phyloP scores from a whole-genome alignment of 2,329 filamentous ascomycete species.

The Ophiostoma novo-ulmi region DNA sequence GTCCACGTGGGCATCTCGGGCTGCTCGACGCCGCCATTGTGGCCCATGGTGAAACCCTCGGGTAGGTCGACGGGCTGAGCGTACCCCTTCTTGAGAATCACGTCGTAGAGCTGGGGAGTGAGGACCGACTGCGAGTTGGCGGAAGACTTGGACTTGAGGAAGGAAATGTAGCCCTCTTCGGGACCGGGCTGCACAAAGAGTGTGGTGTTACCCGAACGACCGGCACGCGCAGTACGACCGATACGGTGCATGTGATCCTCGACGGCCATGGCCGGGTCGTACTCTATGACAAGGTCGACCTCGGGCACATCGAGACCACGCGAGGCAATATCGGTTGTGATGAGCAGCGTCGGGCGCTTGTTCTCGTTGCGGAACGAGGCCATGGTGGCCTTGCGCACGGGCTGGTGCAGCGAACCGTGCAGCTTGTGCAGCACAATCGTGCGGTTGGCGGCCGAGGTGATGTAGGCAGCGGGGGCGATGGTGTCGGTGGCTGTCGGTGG shows the following conservation, averaged over 20 bases:
- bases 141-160: slow-evolving; percentile 46
- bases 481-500: slow-evolving; percentile 44
- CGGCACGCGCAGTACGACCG: slow-evolving; percentile 88
- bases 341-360: slow-evolving; percentile 70
- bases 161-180: slow-evolving; percentile 83
- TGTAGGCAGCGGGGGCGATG: slow-evolving; percentile 62
- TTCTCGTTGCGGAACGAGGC: slow-evolving; percentile 66
- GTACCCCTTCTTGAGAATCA: slow-evolving; percentile 61
- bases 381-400: slow-evolving; percentile 80
- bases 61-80: slow-evolving; percentile 57
- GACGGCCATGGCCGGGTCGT: slow-evolving; percentile 88
- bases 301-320: slow-evolving; percentile 93
- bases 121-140: slow-evolving; percentile 41
- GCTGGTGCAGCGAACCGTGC: slow-evolving; percentile 85
- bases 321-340: slow-evolving; percentile 93
- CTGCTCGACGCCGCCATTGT: slow-evolving; percentile 56
- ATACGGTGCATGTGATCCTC: slow-evolving; percentile 94
- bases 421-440: slow-evolving; percentile 74
- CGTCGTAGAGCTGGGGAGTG: slow-evolving; percentile 48
- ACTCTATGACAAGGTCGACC: slow-evolving; percentile 91
- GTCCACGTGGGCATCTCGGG: slow-evolving; percentile 33
- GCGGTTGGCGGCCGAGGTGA: slow-evolving; percentile 70
- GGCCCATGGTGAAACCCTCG: slow-evolving; percentile 42
- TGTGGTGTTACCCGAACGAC: slow-evolving; percentile 76
- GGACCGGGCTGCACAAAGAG: slow-evolving; percentile 87